A percentile compares a stretch with the other conserved stretches of the same genome.
Evolutionary conservation across 192 early-diverging fungal genomes (phyloP).

Genomic region (Mycoemilia scoparia): DNA sequence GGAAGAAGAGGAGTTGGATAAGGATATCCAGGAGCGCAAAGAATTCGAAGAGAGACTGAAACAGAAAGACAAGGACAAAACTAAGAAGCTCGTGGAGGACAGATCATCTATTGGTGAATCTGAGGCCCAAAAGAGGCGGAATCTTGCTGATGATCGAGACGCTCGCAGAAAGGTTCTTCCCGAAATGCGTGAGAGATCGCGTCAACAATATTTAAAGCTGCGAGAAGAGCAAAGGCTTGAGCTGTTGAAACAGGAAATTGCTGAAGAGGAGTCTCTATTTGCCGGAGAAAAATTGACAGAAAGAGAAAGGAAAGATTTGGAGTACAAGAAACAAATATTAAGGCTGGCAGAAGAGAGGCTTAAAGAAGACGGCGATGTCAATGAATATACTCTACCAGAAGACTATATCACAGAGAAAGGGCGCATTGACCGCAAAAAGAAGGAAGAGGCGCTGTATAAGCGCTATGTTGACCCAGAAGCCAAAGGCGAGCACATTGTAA

Average conservation of each 20-base stretch:
- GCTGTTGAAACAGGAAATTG: slow-evolving; percentile 54
- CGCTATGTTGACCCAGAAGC: slow-evolving; percentile 66
- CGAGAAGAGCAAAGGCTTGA: slow-evolving; percentile 68
- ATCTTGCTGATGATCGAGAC: slow-evolving; percentile 67
- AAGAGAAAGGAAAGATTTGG: slow-evolving; percentile 55
- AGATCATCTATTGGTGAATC: slow-evolving; percentile 25
- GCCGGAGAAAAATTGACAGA: slow-evolving; percentile 49
- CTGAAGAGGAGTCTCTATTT: slow-evolving; percentile 79
- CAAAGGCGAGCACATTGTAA: slow-evolving; percentile 17
- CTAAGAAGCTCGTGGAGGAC: slow-evolving; percentile 35
- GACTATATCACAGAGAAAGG: slow-evolving; percentile 98
- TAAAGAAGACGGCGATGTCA: slow-evolving; percentile 54
- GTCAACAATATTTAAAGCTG: slow-evolving; percentile 77
- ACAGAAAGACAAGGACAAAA: slow-evolving; percentile 61
- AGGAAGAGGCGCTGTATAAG: slow-evolving; percentile 67
- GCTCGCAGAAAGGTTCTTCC: slow-evolving; percentile 47
- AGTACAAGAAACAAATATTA: slow-evolving; percentile 72
- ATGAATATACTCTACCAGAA: slow-evolving; percentile 75
- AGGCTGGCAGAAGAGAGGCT: slow-evolving; percentile 67
- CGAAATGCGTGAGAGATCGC: slow-evolving; percentile 65
- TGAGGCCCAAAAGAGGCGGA: slow-evolving; percentile 45
- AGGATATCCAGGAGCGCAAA: slow-evolving; percentile 75
- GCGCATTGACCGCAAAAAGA: slow-evolving; percentile 89
- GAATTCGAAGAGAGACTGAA: slow-evolving; percentile 70
- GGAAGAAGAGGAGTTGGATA: slow-evolving; percentile 19